Base-by-base conservation (phyloP, 352 stramenopile species). In the Phytophthora foliorum region DNA sequence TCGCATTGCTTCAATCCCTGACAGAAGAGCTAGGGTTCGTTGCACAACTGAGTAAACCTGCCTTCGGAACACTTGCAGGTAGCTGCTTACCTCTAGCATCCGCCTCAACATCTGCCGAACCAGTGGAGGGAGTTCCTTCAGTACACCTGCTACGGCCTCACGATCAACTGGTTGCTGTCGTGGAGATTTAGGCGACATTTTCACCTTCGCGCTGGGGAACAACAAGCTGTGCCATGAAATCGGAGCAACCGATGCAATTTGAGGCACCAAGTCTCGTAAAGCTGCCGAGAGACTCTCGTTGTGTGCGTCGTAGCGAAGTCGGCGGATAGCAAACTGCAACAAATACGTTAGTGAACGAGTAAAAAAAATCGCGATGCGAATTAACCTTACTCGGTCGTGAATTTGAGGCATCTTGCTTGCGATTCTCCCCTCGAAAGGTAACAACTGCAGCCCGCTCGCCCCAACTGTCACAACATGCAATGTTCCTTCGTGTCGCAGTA, bases 241-340 rank as follows among this genome's bases (percentile, higher is more conserved):
- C 3, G 78, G 80, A 27, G 72, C 32, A 17, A 75, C 39, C n/a
- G 77, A 57, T 6, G 77, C 74, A n/a, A 90, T 45, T 29, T 90
- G 73, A 21, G 68, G 45, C 4, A 63, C 44, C 5, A 88, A 27
- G 3, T 80, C 57, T 2, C 78, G 78, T 8, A 90, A 58, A 8
- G 57, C 32, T 17, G 50, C 41, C 19, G 61, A 57, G 32, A 78
- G 17, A 59, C 6, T 4, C 19, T 75, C 63, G 14, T n/a, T 69
- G 31, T 57, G 63, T 0, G 22, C 41, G 0, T 80, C 72, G 41
- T 81, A 58, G 32, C 71, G 74, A 41, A 91, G 61, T 19, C 80
- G 72, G 1, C 82, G 80, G 38, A 91, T 63, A 7, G 78, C 82
- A 21, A 79, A 82, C 82, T 91, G 32, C 13, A 34, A 55, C 24